Percentiles rank a stretch among this genome's conserved stretches.
These are phyloP conservation scores for Ustilago nuda DNA, from an alignment of 1,284 basidiomycete genomes.

Conservation along the genomic window DNA sequence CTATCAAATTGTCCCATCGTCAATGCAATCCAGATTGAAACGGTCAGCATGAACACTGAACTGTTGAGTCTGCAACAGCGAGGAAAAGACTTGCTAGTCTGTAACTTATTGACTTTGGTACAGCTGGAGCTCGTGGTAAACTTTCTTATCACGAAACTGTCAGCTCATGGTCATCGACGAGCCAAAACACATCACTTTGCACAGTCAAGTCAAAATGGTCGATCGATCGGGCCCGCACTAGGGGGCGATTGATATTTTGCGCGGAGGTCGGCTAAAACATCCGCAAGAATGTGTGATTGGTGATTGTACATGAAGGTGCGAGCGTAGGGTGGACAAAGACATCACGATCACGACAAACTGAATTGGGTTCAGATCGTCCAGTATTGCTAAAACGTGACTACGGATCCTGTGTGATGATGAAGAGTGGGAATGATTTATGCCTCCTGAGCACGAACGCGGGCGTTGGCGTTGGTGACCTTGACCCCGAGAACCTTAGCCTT, in stretches of 20 bases:
- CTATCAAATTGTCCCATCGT: too few species aligned
- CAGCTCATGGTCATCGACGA: background rate
- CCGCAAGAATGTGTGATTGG: slow-evolving; percentile 24
- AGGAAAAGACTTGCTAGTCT: too few species aligned
- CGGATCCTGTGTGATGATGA: slow-evolving; percentile 17
- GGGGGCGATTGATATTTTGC: slow-evolving; percentile 49
- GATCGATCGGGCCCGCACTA: slow-evolving; percentile 40
- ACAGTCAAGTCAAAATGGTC: background rate
- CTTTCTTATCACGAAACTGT: background rate
- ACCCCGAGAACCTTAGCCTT: slow-evolving; percentile 73
- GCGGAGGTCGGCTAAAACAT: slow-evolving; percentile 7
- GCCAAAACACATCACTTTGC: background rate
- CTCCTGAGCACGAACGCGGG: slow-evolving; percentile 97
- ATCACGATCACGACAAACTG: slow-evolving; percentile 26
- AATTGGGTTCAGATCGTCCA: slow-evolving; percentile 8
- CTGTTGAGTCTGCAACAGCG: too few species aligned
- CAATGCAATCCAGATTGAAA: too few species aligned
- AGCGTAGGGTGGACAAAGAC: slow-evolving; percentile 25
- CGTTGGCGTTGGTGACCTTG: slow-evolving; percentile 91
- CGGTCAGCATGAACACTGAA: too few species aligned
- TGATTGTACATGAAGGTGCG: slow-evolving; percentile 46
- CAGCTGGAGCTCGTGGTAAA: too few species aligned
- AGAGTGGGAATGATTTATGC: slow-evolving; percentile 60
- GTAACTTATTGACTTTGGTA: too few species aligned
- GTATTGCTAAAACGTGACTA: slow-evolving; percentile 18